These are phyloP conservation scores for Sugiyamaella castrensis DNA, from an alignment of 1,139 yeast genomes.

Conservation along the genomic window DNA sequence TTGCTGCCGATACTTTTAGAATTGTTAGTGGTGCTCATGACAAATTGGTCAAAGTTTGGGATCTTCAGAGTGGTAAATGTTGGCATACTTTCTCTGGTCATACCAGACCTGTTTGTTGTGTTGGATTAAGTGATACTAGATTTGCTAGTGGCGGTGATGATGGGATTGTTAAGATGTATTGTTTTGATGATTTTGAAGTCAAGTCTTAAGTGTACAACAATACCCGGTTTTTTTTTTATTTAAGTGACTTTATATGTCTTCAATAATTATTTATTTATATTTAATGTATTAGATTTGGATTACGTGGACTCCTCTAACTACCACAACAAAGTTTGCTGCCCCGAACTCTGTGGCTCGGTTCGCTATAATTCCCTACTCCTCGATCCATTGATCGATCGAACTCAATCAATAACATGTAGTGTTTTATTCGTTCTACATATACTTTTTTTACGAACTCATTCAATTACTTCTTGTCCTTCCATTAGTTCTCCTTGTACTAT, in stretches of 20 bases:
- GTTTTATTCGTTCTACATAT: no score
- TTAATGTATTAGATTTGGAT: no score
- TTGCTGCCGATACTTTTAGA: constrained; percentile 91
- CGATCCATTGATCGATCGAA: no score
- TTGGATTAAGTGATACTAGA: constrained; percentile 82
- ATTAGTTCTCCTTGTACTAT: no score
- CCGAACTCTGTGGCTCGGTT: no score
- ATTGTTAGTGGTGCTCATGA: constrained; percentile 94
- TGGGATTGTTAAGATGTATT: constrained; percentile 78
- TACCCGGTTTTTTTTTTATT: background rate
- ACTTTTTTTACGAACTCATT: no score
- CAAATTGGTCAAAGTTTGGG: constrained; percentile 89
- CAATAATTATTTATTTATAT: background rate
- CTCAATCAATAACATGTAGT: no score
- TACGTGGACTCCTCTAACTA: no score
- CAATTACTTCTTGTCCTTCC: no score
- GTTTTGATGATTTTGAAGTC: constrained; percentile 49
- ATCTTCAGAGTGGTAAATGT: constrained; percentile 87
- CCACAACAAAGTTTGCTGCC: no score
- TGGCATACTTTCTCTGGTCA: constrained; percentile 86
- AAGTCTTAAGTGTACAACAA: background rate
- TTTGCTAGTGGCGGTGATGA: constrained; percentile 88
- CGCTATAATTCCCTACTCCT: no score
- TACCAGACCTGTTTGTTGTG: constrained; percentile 75
- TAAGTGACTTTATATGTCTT: background rate